These are phyloP conservation scores for Eleusine coracana DNA, from an alignment of 176 grass and related monocot genomes.

Conservation along the genomic window DNA sequence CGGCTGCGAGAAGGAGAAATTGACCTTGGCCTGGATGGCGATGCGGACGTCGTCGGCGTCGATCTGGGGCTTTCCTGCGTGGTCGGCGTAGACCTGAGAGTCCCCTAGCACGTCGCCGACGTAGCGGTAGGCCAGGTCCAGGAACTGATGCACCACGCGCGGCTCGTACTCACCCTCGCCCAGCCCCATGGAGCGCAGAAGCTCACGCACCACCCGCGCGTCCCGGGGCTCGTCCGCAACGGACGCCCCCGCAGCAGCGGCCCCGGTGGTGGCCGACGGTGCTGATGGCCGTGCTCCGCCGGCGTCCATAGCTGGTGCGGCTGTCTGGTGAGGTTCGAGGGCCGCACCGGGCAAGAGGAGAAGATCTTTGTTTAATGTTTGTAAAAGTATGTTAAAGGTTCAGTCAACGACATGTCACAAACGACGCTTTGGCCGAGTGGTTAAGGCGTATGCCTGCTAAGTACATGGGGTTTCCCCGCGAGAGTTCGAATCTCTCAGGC, in stretches of 20 bases:
- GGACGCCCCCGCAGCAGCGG: conserved; percentile 19
- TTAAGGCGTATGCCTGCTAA: conserved; percentile 99
- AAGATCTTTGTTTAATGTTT: not conserved
- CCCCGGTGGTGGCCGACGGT: conserved; percentile 1
- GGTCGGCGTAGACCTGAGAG: conserved; percentile 86
- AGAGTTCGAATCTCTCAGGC: conserved; percentile 99
- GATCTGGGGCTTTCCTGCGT: conserved; percentile 79
- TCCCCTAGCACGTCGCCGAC: conserved; percentile 82
- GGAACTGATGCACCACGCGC: conserved; percentile 90
- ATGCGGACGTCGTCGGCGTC: conserved; percentile 91
- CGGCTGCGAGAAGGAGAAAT: conserved; percentile 97
- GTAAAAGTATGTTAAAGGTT: too few species aligned
- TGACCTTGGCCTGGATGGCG: conserved; percentile 94
- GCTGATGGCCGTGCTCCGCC: conserved; percentile 40
- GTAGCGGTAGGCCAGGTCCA: conserved; percentile 92
- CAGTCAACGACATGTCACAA: rapidly evolving
- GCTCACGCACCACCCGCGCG: conserved; percentile 77
- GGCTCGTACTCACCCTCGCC: conserved; percentile 89
- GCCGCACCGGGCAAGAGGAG: not conserved
- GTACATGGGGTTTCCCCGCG: conserved; percentile 99
- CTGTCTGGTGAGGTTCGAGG: not conserved
- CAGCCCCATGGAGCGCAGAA: conserved; percentile 95
- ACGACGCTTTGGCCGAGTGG: conserved; percentile 99
- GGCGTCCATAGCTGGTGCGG: conserved; percentile 40
- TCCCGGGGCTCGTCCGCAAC: conserved; percentile 76